These are phyloP conservation scores for Globisporangium rhizosaccharum DNA, from an alignment of 352 stramenopile species.

Conservation along the genomic window DNA sequence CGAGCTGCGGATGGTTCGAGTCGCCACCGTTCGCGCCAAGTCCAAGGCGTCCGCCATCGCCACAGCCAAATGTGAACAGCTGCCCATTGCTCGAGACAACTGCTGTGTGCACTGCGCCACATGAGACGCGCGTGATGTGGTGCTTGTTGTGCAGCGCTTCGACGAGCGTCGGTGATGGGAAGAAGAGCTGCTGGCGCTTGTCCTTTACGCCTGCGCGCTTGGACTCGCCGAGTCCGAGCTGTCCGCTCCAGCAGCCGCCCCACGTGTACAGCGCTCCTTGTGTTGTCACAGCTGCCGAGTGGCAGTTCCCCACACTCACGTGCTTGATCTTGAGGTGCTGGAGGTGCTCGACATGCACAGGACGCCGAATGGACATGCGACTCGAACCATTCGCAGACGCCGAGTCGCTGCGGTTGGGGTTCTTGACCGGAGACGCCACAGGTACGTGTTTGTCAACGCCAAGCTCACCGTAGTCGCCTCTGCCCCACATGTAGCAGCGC, in stretches of 20 bases:
- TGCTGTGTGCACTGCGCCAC: slow-evolving; percentile 82
- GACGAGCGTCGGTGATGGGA: slow-evolving; percentile 58
- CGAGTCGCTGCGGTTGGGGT: background rate
- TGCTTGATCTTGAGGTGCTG: slow-evolving; percentile 14
- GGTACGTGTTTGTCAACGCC: slow-evolving; percentile 20
- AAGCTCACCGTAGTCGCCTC: slow-evolving; percentile 53
- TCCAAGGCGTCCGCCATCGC: slow-evolving; percentile 88
- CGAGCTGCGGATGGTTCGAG: slow-evolving; percentile 37
- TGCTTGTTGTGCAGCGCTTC: slow-evolving; percentile 31
- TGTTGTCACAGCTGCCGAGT: slow-evolving; percentile 45
- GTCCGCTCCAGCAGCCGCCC: slow-evolving; percentile 65
- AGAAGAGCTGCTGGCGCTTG: slow-evolving; percentile 44
- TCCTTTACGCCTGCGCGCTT: slow-evolving; percentile 53
- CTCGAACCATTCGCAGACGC: background rate
- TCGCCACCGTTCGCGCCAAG: slow-evolving; percentile 48
- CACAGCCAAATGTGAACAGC: slow-evolving; percentile 85
- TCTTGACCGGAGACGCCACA: background rate
- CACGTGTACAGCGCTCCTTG: slow-evolving; percentile 51
- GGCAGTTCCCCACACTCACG: slow-evolving; percentile 61
- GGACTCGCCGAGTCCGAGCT: slow-evolving; percentile 53
- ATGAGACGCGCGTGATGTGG: slow-evolving; percentile 73
- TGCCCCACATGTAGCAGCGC: slow-evolving; percentile 58
- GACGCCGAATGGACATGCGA: background rate
- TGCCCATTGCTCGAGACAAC: slow-evolving; percentile 49
- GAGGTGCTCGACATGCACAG: slow-evolving; percentile 2